Evolutionary conservation across 2,329 filamentous ascomycete species (phyloP).

Genomic region (Trichophyton rubrum): DNA sequence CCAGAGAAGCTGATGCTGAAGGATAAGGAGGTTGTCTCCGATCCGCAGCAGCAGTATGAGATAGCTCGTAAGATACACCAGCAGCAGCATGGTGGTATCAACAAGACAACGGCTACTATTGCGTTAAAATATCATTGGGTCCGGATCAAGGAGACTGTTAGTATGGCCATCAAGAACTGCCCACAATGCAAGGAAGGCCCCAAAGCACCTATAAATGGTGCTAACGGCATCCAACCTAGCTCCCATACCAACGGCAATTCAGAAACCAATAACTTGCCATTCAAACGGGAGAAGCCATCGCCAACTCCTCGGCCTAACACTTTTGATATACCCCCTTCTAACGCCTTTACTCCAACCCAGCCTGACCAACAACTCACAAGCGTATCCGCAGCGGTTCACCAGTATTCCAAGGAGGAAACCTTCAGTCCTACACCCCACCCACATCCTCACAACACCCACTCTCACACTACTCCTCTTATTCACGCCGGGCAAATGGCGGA

Average conservation of each 20-base stretch:
- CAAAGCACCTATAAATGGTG: constrained; percentile 38
- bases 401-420: constrained; percentile 20
- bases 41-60: constrained; percentile 79
- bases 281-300: constrained; percentile 13
- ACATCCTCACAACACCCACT: constrained; percentile 1
- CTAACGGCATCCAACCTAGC: background rate
- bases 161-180: constrained; percentile 86
- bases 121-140: constrained; percentile 96
- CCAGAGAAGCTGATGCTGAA: constrained; percentile 82
- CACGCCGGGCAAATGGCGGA: constrained; percentile 30
- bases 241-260: constrained; percentile 5
- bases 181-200: constrained; percentile 71
- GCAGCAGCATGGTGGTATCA: constrained; percentile 76
- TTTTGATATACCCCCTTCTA: constrained; percentile 7
- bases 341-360: constrained; percentile 11
- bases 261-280: constrained; percentile 11
- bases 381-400: constrained; percentile 7
- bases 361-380: constrained; percentile 10
- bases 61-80: constrained; percentile 70
- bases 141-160: constrained; percentile 93
- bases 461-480: constrained; percentile 20
- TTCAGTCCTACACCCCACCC: constrained; percentile 15
- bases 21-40: constrained; percentile 91
- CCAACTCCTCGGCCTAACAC: constrained; percentile 5
- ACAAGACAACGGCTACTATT: constrained; percentile 92